Evolutionary conservation across 2,329 filamentous ascomycete genomes (phyloP).

Genomic region (Truncatella angustata): DNA sequence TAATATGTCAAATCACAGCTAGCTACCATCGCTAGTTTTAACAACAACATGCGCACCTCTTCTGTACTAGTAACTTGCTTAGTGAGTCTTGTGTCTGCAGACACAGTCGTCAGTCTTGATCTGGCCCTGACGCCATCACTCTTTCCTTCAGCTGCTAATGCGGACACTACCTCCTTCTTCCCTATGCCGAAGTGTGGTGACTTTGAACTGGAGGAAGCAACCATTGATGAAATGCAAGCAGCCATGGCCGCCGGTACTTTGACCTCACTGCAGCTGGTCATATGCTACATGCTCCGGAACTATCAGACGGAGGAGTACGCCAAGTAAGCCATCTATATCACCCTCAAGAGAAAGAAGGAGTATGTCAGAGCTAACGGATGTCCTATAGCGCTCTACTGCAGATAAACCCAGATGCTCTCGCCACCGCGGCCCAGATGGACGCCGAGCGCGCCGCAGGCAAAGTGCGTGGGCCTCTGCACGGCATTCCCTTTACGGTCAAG

Average conservation of each 20-base stretch:
- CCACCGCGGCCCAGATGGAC: conserved; percentile 61
- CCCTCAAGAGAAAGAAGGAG: not conserved
- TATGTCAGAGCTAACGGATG: conserved; percentile 1
- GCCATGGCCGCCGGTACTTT: conserved; percentile 53
- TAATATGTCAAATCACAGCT: too few relatives aligned
- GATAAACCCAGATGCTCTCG: conserved; percentile 64
- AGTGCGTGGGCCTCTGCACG: conserved; percentile 66
- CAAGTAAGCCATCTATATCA: conserved; percentile 42
- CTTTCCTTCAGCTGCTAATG: conserved; percentile 35
- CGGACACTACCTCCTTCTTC: conserved; percentile 43
- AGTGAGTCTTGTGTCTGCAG: not conserved
- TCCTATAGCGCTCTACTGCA: conserved; percentile 55
- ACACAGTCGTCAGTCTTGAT: not conserved
- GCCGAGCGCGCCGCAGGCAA: conserved; percentile 54
- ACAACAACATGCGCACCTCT: not conserved
- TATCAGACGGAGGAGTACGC: conserved; percentile 64
- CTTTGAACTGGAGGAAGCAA: conserved; percentile 15
- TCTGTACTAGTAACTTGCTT: not conserved
- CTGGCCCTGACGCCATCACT: conserved; percentile 20
- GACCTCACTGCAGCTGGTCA: conserved; percentile 55
- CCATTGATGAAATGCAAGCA: conserved; percentile 18
- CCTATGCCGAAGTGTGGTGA: conserved; percentile 28
- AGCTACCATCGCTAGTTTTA: too few relatives aligned
- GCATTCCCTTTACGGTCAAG: conserved; percentile 74
- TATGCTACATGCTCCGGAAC: conserved; percentile 62